These are phyloP conservation scores for Globisporangium nagaii DNA, from an alignment of 352 stramenopile species.

Conservation along the genomic window DNA sequence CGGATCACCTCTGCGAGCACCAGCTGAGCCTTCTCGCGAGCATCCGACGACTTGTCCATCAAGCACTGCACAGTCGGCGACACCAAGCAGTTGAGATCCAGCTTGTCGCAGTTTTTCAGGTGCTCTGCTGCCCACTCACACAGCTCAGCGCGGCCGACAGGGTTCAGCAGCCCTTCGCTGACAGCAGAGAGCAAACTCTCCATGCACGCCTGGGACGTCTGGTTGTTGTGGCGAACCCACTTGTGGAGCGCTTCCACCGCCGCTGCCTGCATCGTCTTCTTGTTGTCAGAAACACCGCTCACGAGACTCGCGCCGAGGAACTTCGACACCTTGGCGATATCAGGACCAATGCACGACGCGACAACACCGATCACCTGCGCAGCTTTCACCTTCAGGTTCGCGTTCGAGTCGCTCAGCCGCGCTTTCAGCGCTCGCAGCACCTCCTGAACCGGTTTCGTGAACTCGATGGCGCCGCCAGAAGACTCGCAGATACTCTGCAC, in stretches of 20 bases:
- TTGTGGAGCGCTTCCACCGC: constrained; percentile 75
- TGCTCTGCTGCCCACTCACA: constrained; percentile 72
- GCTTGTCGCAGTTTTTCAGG: constrained; percentile 48
- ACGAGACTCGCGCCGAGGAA: constrained; percentile 63
- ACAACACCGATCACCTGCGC: constrained; percentile 78
- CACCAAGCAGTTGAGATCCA: constrained; percentile 67
- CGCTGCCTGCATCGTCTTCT: constrained; percentile 83
- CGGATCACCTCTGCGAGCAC: constrained; percentile 80
- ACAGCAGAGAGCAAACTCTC: constrained; percentile 68
- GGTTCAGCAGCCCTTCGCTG: constrained; percentile 67
- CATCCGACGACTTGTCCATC: constrained; percentile 80
- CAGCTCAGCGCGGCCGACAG: constrained; percentile 72
- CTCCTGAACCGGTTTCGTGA: constrained; percentile 78
- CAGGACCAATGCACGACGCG: constrained; percentile 66
- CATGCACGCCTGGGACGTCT: constrained; percentile 56
- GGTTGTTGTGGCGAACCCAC: constrained; percentile 76
- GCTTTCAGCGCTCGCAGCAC: constrained; percentile 70
- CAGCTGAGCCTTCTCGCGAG: constrained; percentile 73
- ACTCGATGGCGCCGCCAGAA: constrained; percentile 73
- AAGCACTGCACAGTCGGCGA: constrained; percentile 72
- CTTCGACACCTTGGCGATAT: constrained; percentile 81
- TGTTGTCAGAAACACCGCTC: constrained; percentile 78
- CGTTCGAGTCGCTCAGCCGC: constrained; percentile 79
- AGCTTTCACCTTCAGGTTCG: constrained; percentile 84
- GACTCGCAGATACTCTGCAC: constrained; percentile 75